A percentile compares a stretch with the other conserved stretches of the same genome.
Conservation (phyloP, 2,329 filamentous ascomycete species). For the Ascochyta clinopodiicola region DNA sequence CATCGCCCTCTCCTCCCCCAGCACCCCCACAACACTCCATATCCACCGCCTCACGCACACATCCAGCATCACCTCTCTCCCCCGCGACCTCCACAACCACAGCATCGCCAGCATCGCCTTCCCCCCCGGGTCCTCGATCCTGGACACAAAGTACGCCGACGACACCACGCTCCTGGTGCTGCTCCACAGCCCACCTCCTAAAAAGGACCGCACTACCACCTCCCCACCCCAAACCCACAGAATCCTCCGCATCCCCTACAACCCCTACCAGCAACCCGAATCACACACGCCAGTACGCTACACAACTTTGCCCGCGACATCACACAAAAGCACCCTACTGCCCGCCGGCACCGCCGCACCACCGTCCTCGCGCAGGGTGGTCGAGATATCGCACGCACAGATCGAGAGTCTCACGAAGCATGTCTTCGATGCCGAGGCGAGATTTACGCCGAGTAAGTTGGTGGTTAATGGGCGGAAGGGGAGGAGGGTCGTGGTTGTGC, state of each 20-base stretch:
- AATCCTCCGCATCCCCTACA: constrained; percentile 34
- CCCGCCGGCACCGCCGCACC: constrained; percentile 9
- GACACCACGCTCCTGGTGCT: constrained; percentile 68
- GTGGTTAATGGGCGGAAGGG: constrained; percentile 63
- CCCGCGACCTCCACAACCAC: constrained; percentile 34
- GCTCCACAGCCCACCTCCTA: constrained; percentile 42
- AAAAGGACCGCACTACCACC: background rate
- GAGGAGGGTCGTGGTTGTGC: constrained; percentile 60
- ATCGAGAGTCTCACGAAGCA: constrained; percentile 50
- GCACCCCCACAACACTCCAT: constrained; percentile 17
- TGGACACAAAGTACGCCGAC: constrained; percentile 72
- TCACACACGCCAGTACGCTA: constrained; percentile 1
- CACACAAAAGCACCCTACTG: constrained; percentile 5
- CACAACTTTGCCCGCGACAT: constrained; percentile 9
- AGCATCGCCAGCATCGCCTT: constrained; percentile 63
- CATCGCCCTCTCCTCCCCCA: constrained; percentile 28
- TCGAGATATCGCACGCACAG: constrained; percentile 10
- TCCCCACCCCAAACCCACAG: background rate
- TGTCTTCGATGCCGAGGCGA: constrained; percentile 50
- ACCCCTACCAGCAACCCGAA: constrained; percentile 4
- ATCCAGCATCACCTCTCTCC: constrained; percentile 51
- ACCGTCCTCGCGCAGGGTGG: background rate
- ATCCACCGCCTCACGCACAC: constrained; percentile 45
- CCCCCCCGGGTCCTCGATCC: constrained; percentile 47
- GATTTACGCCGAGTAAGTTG: constrained; percentile 58